phyloP scores from a whole-genome alignment of 352 stramenopile species.

The Phytophthora fragariae region DNA sequence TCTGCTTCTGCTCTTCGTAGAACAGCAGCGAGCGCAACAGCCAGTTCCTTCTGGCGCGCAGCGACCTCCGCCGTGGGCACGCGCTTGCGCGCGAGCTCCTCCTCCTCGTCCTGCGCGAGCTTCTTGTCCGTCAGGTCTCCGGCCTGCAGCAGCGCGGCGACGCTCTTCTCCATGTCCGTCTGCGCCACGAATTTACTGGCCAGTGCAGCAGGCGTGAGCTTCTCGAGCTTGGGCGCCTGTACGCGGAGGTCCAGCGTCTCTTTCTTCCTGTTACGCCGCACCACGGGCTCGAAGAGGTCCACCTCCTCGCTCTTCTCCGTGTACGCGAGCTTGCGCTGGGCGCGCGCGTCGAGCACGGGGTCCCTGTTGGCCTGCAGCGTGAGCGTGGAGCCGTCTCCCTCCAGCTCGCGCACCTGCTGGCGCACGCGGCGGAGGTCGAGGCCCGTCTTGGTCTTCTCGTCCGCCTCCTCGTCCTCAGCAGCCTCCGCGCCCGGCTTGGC shows the following conservation, averaged over 20 bases:
- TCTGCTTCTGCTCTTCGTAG: conserved; percentile 98
- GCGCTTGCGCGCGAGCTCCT: conserved; percentile 77
- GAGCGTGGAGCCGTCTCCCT: conserved; percentile 58
- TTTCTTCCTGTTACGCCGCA: conserved; percentile 93
- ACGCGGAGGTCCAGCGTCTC: conserved; percentile 95
- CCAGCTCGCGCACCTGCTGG: conserved; percentile 77
- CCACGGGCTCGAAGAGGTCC: conserved; percentile 89
- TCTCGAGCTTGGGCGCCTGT: conserved; percentile 84
- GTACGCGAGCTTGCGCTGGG: conserved; percentile 91
- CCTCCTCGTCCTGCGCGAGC: conserved; percentile 71
- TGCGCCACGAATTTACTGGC: conserved; percentile 94
- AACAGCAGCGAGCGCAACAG: conserved; percentile 97
- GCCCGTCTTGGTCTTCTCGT: conserved; percentile 32
- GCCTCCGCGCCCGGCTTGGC: conserved; percentile 47
- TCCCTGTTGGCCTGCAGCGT: conserved; percentile 73
- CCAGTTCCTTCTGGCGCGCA: conserved; percentile 91
- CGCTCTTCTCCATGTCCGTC: conserved; percentile 91
- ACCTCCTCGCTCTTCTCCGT: conserved; percentile 89
- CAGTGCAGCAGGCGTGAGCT: conserved; percentile 85
- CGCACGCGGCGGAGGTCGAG: conserved; percentile 70
- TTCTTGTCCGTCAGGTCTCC: conserved; percentile 68
- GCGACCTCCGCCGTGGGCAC: conserved; percentile 84
- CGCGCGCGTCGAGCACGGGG: conserved; percentile 87
- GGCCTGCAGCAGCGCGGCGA: conserved; percentile 71
- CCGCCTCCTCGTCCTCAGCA: conserved; percentile 29